Conservation (phyloP, 163 green algal species). For the Chlorella variabilis region DNA sequence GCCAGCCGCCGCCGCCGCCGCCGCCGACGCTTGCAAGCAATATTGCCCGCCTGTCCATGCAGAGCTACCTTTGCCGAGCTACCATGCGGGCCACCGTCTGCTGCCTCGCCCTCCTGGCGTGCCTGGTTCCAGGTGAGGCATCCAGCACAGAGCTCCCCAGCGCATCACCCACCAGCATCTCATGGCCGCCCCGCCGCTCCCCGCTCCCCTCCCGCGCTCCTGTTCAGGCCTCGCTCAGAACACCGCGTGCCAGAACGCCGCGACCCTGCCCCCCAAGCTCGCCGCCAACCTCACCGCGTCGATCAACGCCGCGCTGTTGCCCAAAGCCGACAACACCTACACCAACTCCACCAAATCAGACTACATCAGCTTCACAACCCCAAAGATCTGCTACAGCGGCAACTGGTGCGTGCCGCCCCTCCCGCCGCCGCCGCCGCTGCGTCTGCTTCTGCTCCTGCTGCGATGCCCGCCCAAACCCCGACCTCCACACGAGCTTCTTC, state of each 20-base stretch:
- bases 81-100: neutral
- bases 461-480: neutral
- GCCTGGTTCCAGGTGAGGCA: neutral
- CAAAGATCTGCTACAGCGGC: neutral
- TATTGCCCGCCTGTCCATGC: no score
- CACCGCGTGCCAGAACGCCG: neutral
- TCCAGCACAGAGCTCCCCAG: no score
- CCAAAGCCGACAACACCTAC: neutral
- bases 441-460: neutral
- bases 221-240: neutral
- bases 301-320: neutral
- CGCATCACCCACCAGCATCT: no score
- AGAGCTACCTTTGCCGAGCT: no score
- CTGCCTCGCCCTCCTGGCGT: neutral
- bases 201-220: neutral
- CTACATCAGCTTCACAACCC: neutral
- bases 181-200: neutral
- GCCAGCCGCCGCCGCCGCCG: no score
- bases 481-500: neutral
- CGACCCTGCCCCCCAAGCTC: neutral
- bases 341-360: neutral
- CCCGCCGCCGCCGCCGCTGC: no score
- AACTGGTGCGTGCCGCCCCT: neutral
- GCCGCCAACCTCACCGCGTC: neutral
- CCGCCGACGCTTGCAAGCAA: no score